Evolutionary conservation across 768 basidiomycete species (phyloP).

Genomic region (Neoboletus magnificus): DNA sequence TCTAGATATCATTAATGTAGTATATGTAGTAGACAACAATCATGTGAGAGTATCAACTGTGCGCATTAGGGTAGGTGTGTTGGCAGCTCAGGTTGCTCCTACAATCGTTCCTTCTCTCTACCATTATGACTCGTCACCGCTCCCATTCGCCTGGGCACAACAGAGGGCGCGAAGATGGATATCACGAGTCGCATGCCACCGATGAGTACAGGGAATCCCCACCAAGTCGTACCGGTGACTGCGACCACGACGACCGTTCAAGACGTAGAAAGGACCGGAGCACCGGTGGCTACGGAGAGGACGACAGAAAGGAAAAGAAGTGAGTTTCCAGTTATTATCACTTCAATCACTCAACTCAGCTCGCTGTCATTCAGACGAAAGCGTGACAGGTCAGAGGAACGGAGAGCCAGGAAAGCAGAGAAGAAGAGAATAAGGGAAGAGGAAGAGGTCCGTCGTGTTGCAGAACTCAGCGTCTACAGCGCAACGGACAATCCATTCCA

Average conservation of each 20-base stretch:
- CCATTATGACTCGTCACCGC: conserved; percentile 42
- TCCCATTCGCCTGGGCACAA: conserved; percentile 45
- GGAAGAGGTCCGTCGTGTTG: conserved; percentile 88
- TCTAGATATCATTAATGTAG: conserved; percentile 20
- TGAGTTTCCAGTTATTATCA: conserved; percentile 24
- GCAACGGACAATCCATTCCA: conserved; percentile 98
- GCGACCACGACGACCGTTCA: conserved; percentile 32
- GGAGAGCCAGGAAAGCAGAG: conserved; percentile 81
- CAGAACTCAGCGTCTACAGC: conserved; percentile 94
- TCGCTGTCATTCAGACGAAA: conserved; percentile 54
- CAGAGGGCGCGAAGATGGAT: conserved; percentile 27
- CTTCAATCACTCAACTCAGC: not conserved
- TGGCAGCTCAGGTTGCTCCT: not conserved
- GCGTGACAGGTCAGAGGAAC: conserved; percentile 83
- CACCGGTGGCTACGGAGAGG: conserved; percentile 19
- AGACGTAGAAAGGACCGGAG: conserved; percentile 22
- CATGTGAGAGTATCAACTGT: not conserved
- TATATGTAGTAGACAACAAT: not conserved
- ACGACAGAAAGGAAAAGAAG: conserved; percentile 46
- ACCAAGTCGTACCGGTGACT: conserved; percentile 31
- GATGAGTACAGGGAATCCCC: conserved; percentile 30
- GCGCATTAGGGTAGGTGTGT: not conserved
- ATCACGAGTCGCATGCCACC: conserved; percentile 35
- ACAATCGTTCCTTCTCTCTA: not conserved
- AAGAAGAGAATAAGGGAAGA: conserved; percentile 81